Evolutionary conservation across 768 basidiomycete genomes (phyloP), one percentile per base, ranked within the genome.

Genomic region (Serendipita vermifera): DNA sequence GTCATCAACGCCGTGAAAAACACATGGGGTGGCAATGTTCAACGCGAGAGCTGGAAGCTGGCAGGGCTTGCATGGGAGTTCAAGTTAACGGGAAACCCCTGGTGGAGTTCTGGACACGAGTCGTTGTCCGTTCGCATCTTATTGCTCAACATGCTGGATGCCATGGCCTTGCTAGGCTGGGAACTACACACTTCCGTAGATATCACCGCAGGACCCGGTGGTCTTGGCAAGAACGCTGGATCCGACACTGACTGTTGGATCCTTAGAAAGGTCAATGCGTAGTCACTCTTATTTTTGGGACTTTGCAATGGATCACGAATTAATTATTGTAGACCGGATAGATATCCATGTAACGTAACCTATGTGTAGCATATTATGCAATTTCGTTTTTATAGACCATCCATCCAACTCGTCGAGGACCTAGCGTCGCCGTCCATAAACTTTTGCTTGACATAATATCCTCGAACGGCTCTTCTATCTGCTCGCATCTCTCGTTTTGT

Each of bases 401-500:
- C 46, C 29, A 51, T 20, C 46, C 46, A 51, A 31, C 46, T 51
- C 46, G 46, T 51, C 22, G 46, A 51, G 1, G 46, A 51, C 15
- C 5, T 22, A n/a, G 46, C 46, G n/a, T 15, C 46, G 22, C 22
- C 32, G 24, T 54, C 43, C 46, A 20, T 26, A 32, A 58, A 59
- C 54, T 58, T 55, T 33, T 62, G 41, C 54, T 62, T 46, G 15
- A 88, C 77, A 48, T 73, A 73, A 59, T 85, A 91, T 13, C 87
- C 88, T 40, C 82, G 72, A 9, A 75, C 68, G 7, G 85, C 77
- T 66, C 75, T 80, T 64, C 87, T 72, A 59, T 84, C 83, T 62
- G 68, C 66, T 61, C 79, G 74, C 72, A 83, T 81, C 69, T 87
- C 75, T 59, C 77, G 70, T 65, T 81, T 80, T n/a, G 80, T 83